A percentile compares a stretch with the other conserved stretches of the same genome.
These are phyloP conservation scores for Colletotrichum chlorophyti DNA, from an alignment of 2,329 filamentous ascomycete genomes.

Conservation along the genomic window DNA sequence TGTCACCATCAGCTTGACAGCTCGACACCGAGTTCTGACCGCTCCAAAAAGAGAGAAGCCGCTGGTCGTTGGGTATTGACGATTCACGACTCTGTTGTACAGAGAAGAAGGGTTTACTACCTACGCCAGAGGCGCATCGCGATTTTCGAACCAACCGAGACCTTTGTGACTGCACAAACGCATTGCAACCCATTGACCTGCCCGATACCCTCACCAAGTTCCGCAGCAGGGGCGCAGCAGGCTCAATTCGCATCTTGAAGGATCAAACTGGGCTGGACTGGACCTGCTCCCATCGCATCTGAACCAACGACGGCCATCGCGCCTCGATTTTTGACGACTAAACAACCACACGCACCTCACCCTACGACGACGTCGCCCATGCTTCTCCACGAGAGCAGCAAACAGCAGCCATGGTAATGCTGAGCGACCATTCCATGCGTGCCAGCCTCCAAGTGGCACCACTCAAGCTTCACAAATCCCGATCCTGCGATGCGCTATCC, in stretches of 20 bases:
- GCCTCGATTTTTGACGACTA: background rate
- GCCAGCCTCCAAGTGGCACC: conserved; percentile 69
- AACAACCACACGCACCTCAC: background rate
- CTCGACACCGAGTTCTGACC: background rate
- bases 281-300: background rate
- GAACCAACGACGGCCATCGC: background rate
- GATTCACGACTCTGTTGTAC: conserved; percentile 7
- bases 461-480: conserved; percentile 57
- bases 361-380: conserved; percentile 38
- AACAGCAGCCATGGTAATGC: conserved; percentile 54
- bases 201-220: conserved; percentile 8
- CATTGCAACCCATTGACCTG: conserved; percentile 3
- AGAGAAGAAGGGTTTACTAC: background rate
- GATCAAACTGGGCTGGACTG: background rate
- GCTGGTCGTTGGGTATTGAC: conserved; percentile 10
- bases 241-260: conserved; percentile 1
- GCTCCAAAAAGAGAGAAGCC: background rate
- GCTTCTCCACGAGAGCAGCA: conserved; percentile 39
- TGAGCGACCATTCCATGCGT: conserved; percentile 55
- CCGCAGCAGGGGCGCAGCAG: conserved; percentile 13
- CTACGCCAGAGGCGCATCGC: conserved; percentile 17
- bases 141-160: background rate
- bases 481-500: conserved; percentile 35
- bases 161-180: background rate
- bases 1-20: conserved; percentile 15